phyloP scores from a whole-genome alignment of 306 rosid genomes.

The Crataegus laevigata region DNA sequence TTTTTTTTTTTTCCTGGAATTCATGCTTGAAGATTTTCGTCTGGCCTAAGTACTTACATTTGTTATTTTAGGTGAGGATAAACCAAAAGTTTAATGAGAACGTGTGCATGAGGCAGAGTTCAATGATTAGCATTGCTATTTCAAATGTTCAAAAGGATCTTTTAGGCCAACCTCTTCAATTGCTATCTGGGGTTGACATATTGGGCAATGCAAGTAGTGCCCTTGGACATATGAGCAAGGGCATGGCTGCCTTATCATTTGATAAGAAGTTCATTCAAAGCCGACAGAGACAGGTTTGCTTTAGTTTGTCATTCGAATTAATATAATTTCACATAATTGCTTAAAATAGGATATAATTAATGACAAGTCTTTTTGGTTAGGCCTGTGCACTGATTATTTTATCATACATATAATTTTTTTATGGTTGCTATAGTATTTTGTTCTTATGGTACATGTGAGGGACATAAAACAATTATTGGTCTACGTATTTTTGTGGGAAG shows the following conservation, averaged over 20 bases:
- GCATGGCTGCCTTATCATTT: slow-evolving; percentile 96
- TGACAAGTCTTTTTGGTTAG: not conserved
- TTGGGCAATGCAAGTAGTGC: slow-evolving; percentile 99
- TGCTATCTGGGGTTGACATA: slow-evolving; percentile 95
- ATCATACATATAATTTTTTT: not conserved
- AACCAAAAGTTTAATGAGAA: slow-evolving; percentile 80
- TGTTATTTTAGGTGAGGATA: slow-evolving; percentile 63
- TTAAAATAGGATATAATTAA: not conserved
- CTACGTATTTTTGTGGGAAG: not conserved
- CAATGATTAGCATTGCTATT: slow-evolving; percentile 85
- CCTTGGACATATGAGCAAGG: slow-evolving; percentile 99
- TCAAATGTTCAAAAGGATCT: slow-evolving; percentile 89
- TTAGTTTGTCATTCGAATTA: not conserved
- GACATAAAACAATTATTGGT: not conserved
- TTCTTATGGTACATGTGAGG: not conserved
- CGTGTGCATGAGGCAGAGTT: slow-evolving; percentile 87
- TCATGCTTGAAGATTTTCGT: not conserved
- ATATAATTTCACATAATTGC: not conserved
- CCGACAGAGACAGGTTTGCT: slow-evolving; percentile 83
- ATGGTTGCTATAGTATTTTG: not conserved
- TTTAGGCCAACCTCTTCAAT: slow-evolving; percentile 91
- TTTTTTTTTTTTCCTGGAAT: not conserved
- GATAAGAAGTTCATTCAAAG: slow-evolving; percentile 98
- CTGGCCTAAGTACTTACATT: not conserved
- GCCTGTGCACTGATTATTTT: not conserved